Conservation (phyloP, 495 filamentous ascomycete genomes). For the Hyaloscypha hepaticicola region DNA sequence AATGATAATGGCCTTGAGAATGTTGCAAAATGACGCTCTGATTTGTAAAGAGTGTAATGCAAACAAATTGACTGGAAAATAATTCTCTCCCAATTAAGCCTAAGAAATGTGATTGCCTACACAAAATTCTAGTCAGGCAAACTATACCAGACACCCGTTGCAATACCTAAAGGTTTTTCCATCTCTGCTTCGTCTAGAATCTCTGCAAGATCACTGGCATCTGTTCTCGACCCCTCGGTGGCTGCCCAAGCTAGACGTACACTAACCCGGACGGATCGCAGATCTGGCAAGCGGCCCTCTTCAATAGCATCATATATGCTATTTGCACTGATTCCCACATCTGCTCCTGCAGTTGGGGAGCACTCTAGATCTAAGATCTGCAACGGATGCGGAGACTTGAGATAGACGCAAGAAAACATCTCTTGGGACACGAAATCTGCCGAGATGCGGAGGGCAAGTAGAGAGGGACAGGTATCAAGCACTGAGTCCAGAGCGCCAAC, state of each 20-base stretch:
- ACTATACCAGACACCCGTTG: slow-evolving; percentile 21
- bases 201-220: slow-evolving; percentile 39
- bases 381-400: slow-evolving; percentile 35
- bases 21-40: not conserved
- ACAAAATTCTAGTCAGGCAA: slow-evolving; percentile 5
- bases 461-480: slow-evolving; percentile 34
- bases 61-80: not conserved
- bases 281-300: slow-evolving; percentile 32
- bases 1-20: too few species aligned
- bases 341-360: slow-evolving; percentile 32
- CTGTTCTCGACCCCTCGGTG: slow-evolving; percentile 12
- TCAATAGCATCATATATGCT: slow-evolving; percentile 40
- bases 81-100: too few species aligned
- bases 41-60: not conserved
- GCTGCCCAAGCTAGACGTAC: slow-evolving; percentile 36
- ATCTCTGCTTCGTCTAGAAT: slow-evolving; percentile 36
- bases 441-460: slow-evolving; percentile 36
- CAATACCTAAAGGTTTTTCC: slow-evolving; percentile 25
- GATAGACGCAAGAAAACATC: slow-evolving; percentile 36
- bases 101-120: not conserved
- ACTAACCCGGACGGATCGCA: slow-evolving; percentile 40
- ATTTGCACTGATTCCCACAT: slow-evolving; percentile 34
- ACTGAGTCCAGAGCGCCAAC: slow-evolving; percentile 36
- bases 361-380: slow-evolving; percentile 38
- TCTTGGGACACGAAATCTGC: slow-evolving; percentile 40